Conservation (phyloP, 768 basidiomycete genomes). For the Ramaria rubella region DNA sequence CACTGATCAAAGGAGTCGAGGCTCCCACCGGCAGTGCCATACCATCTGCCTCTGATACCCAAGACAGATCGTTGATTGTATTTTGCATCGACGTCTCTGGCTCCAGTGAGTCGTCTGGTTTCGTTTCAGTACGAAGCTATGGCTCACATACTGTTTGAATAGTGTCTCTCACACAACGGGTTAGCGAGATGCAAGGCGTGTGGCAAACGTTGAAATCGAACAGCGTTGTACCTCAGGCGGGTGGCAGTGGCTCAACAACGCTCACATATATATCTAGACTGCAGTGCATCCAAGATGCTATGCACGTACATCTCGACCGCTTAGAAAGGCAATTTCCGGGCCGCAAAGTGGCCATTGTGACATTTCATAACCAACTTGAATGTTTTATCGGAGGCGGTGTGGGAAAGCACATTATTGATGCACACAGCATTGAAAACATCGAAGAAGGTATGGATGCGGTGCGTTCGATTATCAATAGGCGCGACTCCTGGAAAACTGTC, state of each 20-base stretch:
- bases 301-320: slow-evolving; percentile 7
- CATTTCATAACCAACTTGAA: not conserved
- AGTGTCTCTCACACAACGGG: slow-evolving; percentile 1
- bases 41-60: not conserved
- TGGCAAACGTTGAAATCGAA: slow-evolving; percentile 1
- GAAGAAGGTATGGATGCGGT: not conserved
- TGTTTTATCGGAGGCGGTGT: slow-evolving; percentile 5
- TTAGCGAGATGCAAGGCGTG: slow-evolving; percentile 5
- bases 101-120: not conserved
- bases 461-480: not conserved
- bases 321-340: slow-evolving; percentile 4
- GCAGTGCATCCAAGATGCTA: slow-evolving; percentile 10
- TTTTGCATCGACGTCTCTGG: slow-evolving; percentile 10
- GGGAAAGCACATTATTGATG: not conserved
- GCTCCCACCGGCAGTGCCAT: not conserved
- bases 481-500: not conserved
- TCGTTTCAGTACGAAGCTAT: not conserved
- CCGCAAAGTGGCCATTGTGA: slow-evolving; percentile 6
- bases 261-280: not conserved
- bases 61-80: not conserved
- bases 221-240: not conserved
- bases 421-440: not conserved
- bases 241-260: not conserved
- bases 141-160: not conserved
- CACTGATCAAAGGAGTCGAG: not conserved